These are phyloP conservation scores for Acacia confusa DNA, from an alignment of 306 rosid genomes.

Conservation along the genomic window DNA sequence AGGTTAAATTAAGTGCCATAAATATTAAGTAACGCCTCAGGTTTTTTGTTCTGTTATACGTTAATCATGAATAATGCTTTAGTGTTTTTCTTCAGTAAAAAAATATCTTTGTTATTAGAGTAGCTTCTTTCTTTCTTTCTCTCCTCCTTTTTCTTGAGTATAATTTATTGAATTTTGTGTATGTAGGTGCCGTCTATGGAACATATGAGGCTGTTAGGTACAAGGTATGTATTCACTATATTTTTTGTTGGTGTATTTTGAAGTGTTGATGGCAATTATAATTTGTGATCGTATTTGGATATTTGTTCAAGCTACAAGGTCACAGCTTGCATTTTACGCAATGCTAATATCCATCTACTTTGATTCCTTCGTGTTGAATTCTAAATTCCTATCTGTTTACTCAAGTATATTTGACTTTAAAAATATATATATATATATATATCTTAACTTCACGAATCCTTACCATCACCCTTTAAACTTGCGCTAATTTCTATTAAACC, in stretches of 20 bases:
- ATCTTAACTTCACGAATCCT: background rate
- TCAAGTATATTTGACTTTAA: background rate
- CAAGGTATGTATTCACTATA: constrained; percentile 33
- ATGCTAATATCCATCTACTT: background rate
- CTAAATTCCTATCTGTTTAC: background rate
- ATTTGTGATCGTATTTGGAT: background rate
- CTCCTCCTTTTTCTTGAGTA: background rate
- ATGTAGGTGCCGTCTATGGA: constrained; percentile 52
- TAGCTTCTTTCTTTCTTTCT: background rate
- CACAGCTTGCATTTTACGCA: background rate
- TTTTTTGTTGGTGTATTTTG: background rate
- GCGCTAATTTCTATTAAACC: background rate
- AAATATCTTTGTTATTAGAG: background rate
- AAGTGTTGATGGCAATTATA: constrained; percentile 13
- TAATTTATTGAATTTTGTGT: background rate
- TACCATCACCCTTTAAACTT: background rate
- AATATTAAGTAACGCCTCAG: background rate
- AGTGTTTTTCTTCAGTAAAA: background rate
- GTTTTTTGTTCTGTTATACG: background rate
- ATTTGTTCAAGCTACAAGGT: background rate
- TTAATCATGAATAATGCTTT: no score
- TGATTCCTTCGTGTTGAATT: background rate
- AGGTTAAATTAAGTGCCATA: background rate
- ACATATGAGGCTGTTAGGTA: constrained; percentile 53
- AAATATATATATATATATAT: no score